A percentile compares a stretch with the other conserved stretches of the same genome.
Evolutionary conservation across 208 protist species (phyloP).

Genomic region (Trypanosoma mega): DNA sequence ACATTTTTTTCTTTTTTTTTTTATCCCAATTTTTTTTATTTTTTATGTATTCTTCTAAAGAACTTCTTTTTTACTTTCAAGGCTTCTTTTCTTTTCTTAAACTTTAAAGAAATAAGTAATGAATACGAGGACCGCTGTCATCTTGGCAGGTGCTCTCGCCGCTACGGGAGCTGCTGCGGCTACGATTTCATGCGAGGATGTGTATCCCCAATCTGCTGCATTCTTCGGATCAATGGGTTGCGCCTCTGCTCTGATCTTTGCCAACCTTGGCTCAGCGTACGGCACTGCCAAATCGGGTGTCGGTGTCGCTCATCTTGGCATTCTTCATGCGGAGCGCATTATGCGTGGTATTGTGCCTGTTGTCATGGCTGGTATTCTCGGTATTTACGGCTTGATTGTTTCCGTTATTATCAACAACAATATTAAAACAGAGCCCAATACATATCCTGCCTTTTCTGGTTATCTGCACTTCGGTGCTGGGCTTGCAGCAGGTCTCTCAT

Average conservation of each 20-base stretch:
- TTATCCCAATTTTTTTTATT: conserved; percentile 8
- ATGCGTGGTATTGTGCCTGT: conserved; percentile 94
- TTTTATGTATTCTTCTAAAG: conserved; percentile 6
- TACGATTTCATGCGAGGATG: conserved; percentile 57
- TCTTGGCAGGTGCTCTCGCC: conserved; percentile 11
- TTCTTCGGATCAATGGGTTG: conserved; percentile 98
- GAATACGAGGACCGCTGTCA: conserved; percentile 5
- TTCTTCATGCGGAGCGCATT: conserved; percentile 94
- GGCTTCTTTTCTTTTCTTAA: neutral
- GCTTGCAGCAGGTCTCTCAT: conserved; percentile 94
- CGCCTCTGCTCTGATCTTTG: conserved; percentile 87
- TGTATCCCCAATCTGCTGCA: conserved; percentile 85
- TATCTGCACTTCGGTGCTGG: conserved; percentile 89
- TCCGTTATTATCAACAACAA: conserved; percentile 96
- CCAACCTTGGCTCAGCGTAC: conserved; percentile 98
- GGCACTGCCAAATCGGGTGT: conserved; percentile 98
- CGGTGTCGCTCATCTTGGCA: conserved; percentile 97
- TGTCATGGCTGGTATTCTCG: conserved; percentile 97
- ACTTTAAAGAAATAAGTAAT: conserved; percentile 4
- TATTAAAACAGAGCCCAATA: conserved; percentile 67
- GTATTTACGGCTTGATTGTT: conserved; percentile 99
- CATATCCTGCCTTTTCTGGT: conserved; percentile 73
- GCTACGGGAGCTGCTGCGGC: conserved; percentile 27
- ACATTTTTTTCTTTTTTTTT: too few species aligned
- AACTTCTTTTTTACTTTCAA: conserved; percentile 8